These are phyloP conservation scores for Alternaria arbusti DNA, from an alignment of 2,329 filamentous ascomycete species.

Conservation along the genomic window DNA sequence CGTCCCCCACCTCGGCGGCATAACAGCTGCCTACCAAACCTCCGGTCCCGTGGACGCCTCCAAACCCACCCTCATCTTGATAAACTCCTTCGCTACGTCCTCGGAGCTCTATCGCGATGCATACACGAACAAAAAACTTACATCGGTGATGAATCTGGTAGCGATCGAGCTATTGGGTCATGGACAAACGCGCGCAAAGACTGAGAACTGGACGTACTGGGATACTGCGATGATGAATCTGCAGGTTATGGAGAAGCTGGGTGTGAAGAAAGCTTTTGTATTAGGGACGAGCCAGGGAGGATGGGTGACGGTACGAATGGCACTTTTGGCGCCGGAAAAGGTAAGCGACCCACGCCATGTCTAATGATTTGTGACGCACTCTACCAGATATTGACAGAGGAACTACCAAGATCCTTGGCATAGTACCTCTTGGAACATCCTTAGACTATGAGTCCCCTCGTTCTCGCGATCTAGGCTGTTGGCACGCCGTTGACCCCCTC, in stretches of 20 bases:
- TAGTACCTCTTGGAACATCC: conserved; percentile 60
- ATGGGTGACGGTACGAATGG: conserved; percentile 61
- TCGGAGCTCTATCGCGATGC: conserved; percentile 54
- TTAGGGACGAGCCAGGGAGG: conserved; percentile 62
- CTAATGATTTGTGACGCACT: neutral
- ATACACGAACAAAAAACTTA: conserved; percentile 47
- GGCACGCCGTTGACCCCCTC: conserved; percentile 51
- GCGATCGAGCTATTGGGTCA: conserved; percentile 62
- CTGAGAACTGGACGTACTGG: conserved; percentile 62
- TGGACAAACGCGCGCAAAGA: conserved; percentile 54
- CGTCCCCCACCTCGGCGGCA: conserved; percentile 60
- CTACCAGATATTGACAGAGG: neutral
- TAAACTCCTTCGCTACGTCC: conserved; percentile 61
- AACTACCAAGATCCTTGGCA: conserved; percentile 54
- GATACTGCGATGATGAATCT: conserved; percentile 58
- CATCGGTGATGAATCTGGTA: conserved; percentile 55
- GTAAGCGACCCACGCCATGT: conserved; percentile 22
- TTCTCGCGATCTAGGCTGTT: conserved; percentile 56
- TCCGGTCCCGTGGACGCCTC: conserved; percentile 40
- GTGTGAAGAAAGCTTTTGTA: conserved; percentile 54
- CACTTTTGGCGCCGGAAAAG: conserved; percentile 57
- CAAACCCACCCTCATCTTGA: conserved; percentile 59
- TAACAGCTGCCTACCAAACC: conserved; percentile 56
- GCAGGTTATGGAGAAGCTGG: conserved; percentile 50
- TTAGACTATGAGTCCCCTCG: conserved; percentile 58